Evolutionary conservation across 2,329 filamentous ascomycete genomes (phyloP), one percentile per base, ranked within the genome.

Genomic region (Trichoderma sp.): DNA sequence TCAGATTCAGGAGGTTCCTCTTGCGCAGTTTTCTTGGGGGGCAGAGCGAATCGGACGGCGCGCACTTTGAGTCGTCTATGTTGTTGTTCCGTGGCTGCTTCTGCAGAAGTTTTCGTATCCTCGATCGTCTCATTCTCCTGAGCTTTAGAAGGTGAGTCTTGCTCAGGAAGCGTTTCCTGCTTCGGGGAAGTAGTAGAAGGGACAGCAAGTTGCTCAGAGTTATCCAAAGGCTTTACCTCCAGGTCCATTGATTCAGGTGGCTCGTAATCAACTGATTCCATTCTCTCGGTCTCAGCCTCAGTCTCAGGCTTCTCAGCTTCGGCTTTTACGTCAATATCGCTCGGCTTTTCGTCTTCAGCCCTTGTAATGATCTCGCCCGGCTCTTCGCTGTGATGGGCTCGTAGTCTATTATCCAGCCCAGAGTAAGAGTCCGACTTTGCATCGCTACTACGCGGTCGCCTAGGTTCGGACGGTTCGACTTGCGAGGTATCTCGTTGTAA

Each of bases 381-480:
- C 59, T 85, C 84, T 1, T 81, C 82, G 34, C 81, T 83, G 43
- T 81, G 78, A 61, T 81, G 76, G 8, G 79, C 78, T 56, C 80
- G 78, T 30, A 79, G 73, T 56, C 81, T 76, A 8, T 78, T 79
- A 51, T 82, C 80, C 1, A 74, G 70, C 3, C 72, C 73, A 4
- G 75, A 73, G 18, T 80, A 77, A 2, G 78, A 75, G 3, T 84
- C 83, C 1, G 82, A 79, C 70, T 86, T 85, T 7, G 82, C 82
- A 75, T 85, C 85, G 70, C 85, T 86, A 75, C 85, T 87, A 49
- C 81, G 82, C 43, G 85, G 85, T 34, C 85, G 81, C 67, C 81
- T 80, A 21, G 82, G 79, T 26, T 80, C 79, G 28, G 75, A 76
- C 24, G 81, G 78, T 26, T 84, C 81, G 52, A 72, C 69, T 49